Evolutionary conservation across 192 early-diverging fungal species (phyloP).

Genomic region (Backusella luteola): DNA sequence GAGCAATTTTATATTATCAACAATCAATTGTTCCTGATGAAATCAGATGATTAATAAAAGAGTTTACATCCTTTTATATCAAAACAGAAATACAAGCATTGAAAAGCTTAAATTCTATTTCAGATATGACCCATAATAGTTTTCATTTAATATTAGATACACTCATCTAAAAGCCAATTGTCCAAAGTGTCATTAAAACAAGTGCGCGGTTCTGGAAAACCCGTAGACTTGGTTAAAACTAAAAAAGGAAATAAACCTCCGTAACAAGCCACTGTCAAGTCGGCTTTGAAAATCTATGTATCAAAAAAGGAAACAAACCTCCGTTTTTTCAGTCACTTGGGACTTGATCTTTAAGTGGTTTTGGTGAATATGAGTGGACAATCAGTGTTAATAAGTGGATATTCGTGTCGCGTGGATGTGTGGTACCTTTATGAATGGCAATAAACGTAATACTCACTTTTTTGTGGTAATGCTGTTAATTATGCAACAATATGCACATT

Average conservation of each 20-base stretch:
- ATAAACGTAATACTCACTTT: neutral
- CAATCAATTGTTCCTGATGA: neutral
- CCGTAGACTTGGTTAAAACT: neutral
- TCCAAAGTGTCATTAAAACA: too few species aligned
- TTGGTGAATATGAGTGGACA: neutral
- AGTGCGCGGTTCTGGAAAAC: neutral
- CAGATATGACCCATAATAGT: neutral
- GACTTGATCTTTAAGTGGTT: neutral
- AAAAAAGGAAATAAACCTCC: slow-evolving; percentile 1
- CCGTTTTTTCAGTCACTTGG: neutral
- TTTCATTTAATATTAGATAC: neutral
- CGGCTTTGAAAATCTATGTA: neutral
- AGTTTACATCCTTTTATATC: neutral
- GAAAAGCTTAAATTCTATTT: neutral
- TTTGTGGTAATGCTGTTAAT: neutral
- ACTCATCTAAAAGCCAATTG: neutral
- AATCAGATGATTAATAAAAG: neutral
- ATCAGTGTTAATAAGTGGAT: too few species aligned
- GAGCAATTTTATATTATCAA: neutral
- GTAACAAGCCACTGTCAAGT: neutral
- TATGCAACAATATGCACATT: neutral
- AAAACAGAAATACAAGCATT: neutral
- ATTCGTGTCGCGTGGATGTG: too few species aligned
- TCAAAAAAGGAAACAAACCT: neutral
- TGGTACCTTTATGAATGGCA: too few species aligned